These are phyloP conservation scores for Neofusicoccum sp. DNA, from an alignment of 2,329 filamentous ascomycete genomes.

Conservation along the genomic window DNA sequence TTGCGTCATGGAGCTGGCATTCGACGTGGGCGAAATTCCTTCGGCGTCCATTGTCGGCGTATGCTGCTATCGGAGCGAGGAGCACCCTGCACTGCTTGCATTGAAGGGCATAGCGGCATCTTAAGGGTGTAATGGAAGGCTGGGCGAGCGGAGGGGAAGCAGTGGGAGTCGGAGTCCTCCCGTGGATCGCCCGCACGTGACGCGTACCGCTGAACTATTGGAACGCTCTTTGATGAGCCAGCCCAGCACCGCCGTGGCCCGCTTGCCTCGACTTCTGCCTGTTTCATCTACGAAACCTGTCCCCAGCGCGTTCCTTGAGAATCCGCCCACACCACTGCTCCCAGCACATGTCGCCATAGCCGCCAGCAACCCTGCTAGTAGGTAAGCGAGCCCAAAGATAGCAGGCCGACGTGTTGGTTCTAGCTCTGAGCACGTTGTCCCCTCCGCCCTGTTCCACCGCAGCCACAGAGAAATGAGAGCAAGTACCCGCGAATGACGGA, in stretches of 20 bases:
- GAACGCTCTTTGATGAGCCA: slow-evolving; percentile 4
- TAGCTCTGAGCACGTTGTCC: background rate
- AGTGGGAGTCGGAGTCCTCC: slow-evolving; percentile 17
- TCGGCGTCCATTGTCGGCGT: slow-evolving; percentile 12
- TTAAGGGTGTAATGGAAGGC: slow-evolving; percentile 14
- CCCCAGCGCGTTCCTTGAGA: background rate
- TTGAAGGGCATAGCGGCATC: slow-evolving; percentile 16
- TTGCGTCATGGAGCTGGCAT: slow-evolving; percentile 14
- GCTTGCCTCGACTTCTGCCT: background rate
- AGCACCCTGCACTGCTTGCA: slow-evolving; percentile 1
- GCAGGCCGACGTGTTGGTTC: background rate
- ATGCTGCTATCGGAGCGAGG: slow-evolving; percentile 1
- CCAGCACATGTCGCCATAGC: slow-evolving; percentile 7
- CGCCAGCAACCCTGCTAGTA: slow-evolving; percentile 12
- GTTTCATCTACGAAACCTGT: slow-evolving; percentile 1
- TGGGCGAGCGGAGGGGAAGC: slow-evolving; percentile 16
- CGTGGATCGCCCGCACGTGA: slow-evolving; percentile 17
- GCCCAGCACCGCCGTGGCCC: background rate
- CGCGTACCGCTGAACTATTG: background rate
- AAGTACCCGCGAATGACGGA: background rate
- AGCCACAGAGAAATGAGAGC: background rate
- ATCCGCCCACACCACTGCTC: background rate
- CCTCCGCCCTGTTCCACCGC: background rate
- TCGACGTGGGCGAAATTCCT: slow-evolving; percentile 13
- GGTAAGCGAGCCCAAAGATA: slow-evolving; percentile 15